A percentile compares a stretch with the other conserved stretches of the same genome.
Evolutionary conservation across 495 filamentous ascomycete species (phyloP).

Genomic region (Hypoxylon trugodes): DNA sequence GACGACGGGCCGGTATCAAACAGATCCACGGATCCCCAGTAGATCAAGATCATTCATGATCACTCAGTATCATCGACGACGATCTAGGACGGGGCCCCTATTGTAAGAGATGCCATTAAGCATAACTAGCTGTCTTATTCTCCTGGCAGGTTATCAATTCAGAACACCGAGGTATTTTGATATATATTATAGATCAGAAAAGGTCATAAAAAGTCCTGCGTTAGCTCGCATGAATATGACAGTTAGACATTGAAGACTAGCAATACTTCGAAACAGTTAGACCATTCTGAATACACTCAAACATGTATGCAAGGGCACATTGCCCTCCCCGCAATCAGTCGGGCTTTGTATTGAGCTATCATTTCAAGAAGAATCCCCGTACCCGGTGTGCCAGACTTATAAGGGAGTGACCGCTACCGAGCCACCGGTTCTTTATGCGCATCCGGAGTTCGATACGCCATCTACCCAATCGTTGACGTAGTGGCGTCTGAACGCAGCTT

Average conservation of each 20-base stretch:
- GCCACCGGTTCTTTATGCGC: slow-evolving; percentile 8
- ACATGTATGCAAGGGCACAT: neutral
- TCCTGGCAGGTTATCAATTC: neutral
- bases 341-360: neutral
- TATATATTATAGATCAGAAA: neutral
- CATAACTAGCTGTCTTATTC: neutral
- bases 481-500: slow-evolving; percentile 2
- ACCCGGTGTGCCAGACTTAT: neutral
- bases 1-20: slow-evolving; percentile 33
- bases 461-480: neutral
- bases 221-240: slow-evolving; percentile 11
- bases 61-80: slow-evolving; percentile 12
- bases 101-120: neutral
- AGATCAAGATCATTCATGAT: slow-evolving; percentile 21
- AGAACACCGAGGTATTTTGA: neutral
- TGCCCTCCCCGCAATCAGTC: slow-evolving; percentile 5
- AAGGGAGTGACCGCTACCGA: neutral
- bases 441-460: slow-evolving; percentile 14
- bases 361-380: neutral
- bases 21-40: slow-evolving; percentile 25
- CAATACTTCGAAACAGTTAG: slow-evolving; percentile 20
- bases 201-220: neutral
- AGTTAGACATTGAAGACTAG: slow-evolving; percentile 6
- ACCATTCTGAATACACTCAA: slow-evolving; percentile 3
- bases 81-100: neutral